phyloP scores from a whole-genome alignment of 306 rosid species.

The Fagus crenata region DNA sequence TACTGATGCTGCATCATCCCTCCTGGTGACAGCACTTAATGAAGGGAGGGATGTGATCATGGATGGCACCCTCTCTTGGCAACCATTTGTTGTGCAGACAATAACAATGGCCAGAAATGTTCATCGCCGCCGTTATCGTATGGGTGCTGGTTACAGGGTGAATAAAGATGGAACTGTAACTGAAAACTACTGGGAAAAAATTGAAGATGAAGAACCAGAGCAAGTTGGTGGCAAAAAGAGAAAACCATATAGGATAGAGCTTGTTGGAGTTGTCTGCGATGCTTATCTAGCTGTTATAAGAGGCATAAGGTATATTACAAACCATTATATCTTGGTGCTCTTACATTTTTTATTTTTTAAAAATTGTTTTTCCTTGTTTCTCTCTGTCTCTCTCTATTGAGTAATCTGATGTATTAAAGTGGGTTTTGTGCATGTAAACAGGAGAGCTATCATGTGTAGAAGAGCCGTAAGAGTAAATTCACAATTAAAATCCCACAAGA shows the following conservation, averaged over 20 bases:
- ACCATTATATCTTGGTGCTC: conserved; percentile 5
- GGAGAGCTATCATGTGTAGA: conserved; percentile 90
- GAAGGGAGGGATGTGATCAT: conserved; percentile 93
- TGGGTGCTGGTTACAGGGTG: conserved; percentile 80
- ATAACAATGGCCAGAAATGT: conserved; percentile 92
- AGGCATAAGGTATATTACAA: conserved; percentile 69
- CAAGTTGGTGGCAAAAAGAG: conserved; percentile 67
- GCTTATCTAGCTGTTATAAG: conserved; percentile 85
- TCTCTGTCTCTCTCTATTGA: neutral
- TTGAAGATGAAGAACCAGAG: conserved; percentile 68
- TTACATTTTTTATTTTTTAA: conserved; percentile 13
- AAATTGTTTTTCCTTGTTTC: neutral
- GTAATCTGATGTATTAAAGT: conserved; percentile 6
- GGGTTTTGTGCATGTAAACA: conserved; percentile 37
- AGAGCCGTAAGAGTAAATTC: conserved; percentile 86
- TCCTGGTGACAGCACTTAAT: conserved; percentile 83
- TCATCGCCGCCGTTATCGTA: conserved; percentile 91
- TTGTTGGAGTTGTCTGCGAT: conserved; percentile 95
- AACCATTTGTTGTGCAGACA: conserved; percentile 93
- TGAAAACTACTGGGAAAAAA: conserved; percentile 82
- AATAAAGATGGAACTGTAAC: conserved; percentile 57
- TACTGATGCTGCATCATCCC: conserved; percentile 95
- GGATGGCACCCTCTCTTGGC: conserved; percentile 99
- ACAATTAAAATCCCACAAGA: conserved; percentile 83
- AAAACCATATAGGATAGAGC: conserved; percentile 93